Evolutionary conservation across 108 stramenopile genomes (phyloP).

Genomic region (Epithemia pelagica): DNA sequence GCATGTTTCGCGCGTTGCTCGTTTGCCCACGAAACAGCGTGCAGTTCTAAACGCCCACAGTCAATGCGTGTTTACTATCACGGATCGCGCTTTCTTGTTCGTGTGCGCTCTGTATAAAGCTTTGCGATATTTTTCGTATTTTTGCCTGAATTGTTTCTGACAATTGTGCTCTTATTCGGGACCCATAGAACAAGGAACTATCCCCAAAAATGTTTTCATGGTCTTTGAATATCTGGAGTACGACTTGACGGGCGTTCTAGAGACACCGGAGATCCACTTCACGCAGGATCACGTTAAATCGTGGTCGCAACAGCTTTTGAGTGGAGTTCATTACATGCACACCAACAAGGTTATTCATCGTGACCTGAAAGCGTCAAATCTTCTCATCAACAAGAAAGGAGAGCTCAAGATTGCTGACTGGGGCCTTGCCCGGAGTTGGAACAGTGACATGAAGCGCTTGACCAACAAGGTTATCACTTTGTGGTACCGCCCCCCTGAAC

Average conservation of each 20-base stretch:
- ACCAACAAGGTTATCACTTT: constrained; percentile 94
- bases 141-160: constrained; percentile 1
- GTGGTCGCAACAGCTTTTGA: constrained; percentile 88
- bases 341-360: constrained; percentile 90
- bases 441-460: constrained; percentile 74
- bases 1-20: constrained; percentile 65
- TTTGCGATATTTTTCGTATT: constrained; percentile 4
- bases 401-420: constrained; percentile 95
- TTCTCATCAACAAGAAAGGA: constrained; percentile 82
- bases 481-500: constrained; percentile 97
- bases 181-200: constrained; percentile 35
- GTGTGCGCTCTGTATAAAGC: constrained; percentile 31
- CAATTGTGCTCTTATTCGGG: constrained; percentile 12
- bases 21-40: constrained; percentile 43
- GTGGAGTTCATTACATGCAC: constrained; percentile 90
- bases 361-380: constrained; percentile 91
- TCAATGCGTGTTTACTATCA: constrained; percentile 50
- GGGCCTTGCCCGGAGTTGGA: constrained; percentile 91
- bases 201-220: constrained; percentile 90
- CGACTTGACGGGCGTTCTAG: constrained; percentile 81
- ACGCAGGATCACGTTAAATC: constrained; percentile 84
- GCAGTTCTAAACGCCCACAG: constrained; percentile 83
- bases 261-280: constrained; percentile 76
- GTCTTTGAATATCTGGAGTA: constrained; percentile 94
- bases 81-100: constrained; percentile 27